These are phyloP conservation scores for Castanospermum australe DNA, from an alignment of 306 rosid species.

Conservation along the genomic window DNA sequence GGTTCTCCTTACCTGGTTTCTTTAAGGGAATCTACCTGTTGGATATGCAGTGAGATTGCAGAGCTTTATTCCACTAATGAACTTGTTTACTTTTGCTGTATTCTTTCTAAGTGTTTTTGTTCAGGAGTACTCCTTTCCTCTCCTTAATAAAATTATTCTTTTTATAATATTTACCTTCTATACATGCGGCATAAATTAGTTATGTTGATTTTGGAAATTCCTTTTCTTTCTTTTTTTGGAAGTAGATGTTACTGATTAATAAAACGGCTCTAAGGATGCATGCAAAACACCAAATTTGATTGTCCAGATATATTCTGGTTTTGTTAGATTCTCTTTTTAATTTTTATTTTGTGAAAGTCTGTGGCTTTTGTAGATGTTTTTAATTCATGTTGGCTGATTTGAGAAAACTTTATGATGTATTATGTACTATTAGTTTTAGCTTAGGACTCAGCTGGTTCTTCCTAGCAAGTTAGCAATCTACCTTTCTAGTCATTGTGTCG, in stretches of 20 bases:
- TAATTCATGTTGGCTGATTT: neutral
- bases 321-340: neutral
- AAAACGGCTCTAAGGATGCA: too few relatives aligned
- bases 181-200: neutral
- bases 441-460: neutral
- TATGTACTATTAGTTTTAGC: neutral
- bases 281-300: too few relatives aligned
- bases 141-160: neutral
- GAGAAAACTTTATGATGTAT: neutral
- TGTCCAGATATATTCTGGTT: neutral
- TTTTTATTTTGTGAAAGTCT: constrained; percentile 1
- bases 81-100: neutral
- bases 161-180: neutral
- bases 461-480: neutral
- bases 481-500: neutral
- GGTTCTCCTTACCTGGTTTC: neutral
- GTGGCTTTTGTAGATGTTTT: neutral
- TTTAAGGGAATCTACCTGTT: neutral
- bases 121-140: neutral
- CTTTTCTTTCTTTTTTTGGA: neutral
- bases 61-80: neutral
- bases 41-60: neutral
- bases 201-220: neutral
- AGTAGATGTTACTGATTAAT: neutral
- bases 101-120: neutral